Evolutionary conservation across 768 basidiomycete genomes (phyloP).

Genomic region (Boletus patriciae): DNA sequence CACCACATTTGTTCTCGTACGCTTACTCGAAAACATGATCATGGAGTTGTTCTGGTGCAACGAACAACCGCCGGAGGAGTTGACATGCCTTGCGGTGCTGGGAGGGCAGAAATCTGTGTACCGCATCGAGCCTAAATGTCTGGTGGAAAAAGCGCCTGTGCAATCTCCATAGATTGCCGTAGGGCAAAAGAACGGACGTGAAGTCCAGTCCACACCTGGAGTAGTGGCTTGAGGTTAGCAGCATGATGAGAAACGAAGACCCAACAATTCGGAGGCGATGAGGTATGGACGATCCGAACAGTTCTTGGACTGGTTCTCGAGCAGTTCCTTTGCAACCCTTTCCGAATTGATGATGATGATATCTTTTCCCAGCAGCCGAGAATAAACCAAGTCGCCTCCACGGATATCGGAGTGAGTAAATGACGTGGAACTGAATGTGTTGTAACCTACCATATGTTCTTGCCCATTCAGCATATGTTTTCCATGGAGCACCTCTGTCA

Average conservation of each 20-base stretch:
- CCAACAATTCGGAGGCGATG: not conserved
- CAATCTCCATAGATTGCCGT: conserved; percentile 4
- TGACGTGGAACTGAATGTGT: not conserved
- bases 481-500: conserved; percentile 1
- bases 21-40: too few relatives aligned
- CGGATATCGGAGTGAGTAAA: not conserved
- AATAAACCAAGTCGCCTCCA: not conserved
- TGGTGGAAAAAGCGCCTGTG: conserved; percentile 16
- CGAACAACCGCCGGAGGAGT: conserved; percentile 2
- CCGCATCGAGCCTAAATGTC: not conserved
- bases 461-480: conserved; percentile 11
- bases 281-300: not conserved
- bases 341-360: too few relatives aligned
- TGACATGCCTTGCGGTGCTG: conserved; percentile 5
- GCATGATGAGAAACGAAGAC: not conserved
- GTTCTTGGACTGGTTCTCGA: too few relatives aligned
- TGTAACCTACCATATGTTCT: conserved; percentile 3
- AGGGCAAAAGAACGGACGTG: not conserved
- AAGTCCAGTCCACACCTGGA: conserved; percentile 4
- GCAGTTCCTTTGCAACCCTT: too few relatives aligned
- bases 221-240: too few relatives aligned
- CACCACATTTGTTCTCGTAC: too few relatives aligned
- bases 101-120: not conserved
- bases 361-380: too few relatives aligned
- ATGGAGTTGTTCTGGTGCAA: not conserved